Base-by-base conservation (phyloP, 2,329 filamentous ascomycete species). In the Penicillium sp. region DNA sequence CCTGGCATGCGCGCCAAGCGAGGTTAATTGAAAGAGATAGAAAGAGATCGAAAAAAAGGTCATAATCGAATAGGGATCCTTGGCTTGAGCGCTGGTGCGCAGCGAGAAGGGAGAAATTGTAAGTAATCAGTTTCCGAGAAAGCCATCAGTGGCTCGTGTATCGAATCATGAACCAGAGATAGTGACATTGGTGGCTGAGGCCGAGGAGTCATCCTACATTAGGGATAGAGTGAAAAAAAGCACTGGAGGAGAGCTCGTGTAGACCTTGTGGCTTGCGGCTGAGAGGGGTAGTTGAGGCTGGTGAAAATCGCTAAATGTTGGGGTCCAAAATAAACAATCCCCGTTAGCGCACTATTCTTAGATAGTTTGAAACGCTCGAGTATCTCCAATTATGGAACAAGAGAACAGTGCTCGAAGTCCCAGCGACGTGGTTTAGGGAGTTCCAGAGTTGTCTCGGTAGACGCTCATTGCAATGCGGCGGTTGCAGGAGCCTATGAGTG, bases 251-350 rank as follows among this genome's bases (percentile, higher is more conserved):
- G 38, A 34, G 31, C 11, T 23, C 11, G 27, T 19, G 38, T 23
- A 31, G 21, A 50, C 5, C 19, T 31, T 58, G 56, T 63, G 64
- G 64, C 64, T 64, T 59, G 60, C 31, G 54, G 59, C 57, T 56
- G 49, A 52, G 31, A 23, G 38, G 45, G 45, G 45, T 13, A 43
- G 3, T 50, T 55, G 36, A 36, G 38, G 52, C 45, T 43, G 5
- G 33, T 53, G 41, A 29, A 9, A 29, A 50, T 34, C 31, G 15
- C 9, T 19, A 13, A 34, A 34, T 31, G 23, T 50, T 50, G 46
- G 53, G 46, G 53, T 44, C 46, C 53, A 49, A 50, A 50, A 55
- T 9, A 8, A 16, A 36, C 5, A 38, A 44, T 31, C n/a, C 46
- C 13, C 15, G 25, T 21, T 31, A 7, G 53, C n/a, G 19, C 53